Base-by-base conservation (phyloP, 2,329 filamentous ascomycete species). In the Chaetomiaceae sp. region DNA sequence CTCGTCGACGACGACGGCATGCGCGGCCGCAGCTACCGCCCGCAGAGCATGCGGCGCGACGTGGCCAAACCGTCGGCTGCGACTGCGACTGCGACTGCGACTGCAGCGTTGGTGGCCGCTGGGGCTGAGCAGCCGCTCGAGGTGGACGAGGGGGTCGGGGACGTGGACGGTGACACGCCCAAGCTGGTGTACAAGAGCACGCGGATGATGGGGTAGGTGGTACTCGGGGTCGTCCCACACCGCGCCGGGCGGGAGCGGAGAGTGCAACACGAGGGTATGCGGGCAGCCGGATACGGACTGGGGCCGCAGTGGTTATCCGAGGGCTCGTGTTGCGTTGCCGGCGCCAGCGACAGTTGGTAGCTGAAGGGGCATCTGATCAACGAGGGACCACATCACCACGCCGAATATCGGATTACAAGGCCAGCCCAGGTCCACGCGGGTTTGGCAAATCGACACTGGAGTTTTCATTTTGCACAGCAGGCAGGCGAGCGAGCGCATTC, bases 11-110 rank as follows among this genome's bases (percentile, higher is more conserved):
- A 62, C 30, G 54, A 67, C 32, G 53, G 66, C 32, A 58, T 58
- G 27, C 73, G 71, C 59, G 60, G 67, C 14, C 68, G 76, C 36
- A 75, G 70, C 33, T 74, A 72, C 49, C 70, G 76, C 14, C 71
- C 74, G 27, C 72, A 73, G 46, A 76, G 69, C 51, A 74, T 79
- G 68, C 69, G 76, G 37, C 69, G 70, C 50, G 74, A 73, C 36
- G 27, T 17, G 14, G 27, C 10, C 12, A 48, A 50, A 32, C 19
- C 42, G 4, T 34, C 22, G 6, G 37, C 17, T 12, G n/a, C 35
- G 14, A 33, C 4, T 20, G 24, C 18, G 15, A 8, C 10, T 9
- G 42, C 12, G 9, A 15, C 24, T 18, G 27, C 7, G 14, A 9
- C 20, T 12, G 35, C 15, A 18, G 33, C 29, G 11, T 7, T 8